Conservation (phyloP, 192 early-diverging fungal genomes). For the Allomyces macrogynus region DNA sequence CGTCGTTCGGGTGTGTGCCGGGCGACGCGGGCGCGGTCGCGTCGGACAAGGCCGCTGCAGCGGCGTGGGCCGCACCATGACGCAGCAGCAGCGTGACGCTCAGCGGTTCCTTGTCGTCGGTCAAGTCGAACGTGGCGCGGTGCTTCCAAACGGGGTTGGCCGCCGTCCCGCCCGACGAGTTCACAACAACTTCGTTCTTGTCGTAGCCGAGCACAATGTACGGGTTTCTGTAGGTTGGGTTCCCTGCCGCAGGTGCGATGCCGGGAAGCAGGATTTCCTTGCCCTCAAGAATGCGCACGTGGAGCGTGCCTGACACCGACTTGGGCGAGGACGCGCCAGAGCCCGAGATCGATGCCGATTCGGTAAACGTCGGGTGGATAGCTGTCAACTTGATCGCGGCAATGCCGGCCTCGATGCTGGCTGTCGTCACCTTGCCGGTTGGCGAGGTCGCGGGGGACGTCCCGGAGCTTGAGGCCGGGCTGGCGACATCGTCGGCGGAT, state of each 20-base stretch:
- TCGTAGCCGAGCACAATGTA: slow-evolving; percentile 85
- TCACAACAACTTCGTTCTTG: slow-evolving; percentile 78
- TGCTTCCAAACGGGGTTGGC: slow-evolving; percentile 57
- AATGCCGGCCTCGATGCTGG: not conserved
- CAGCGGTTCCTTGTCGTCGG: not conserved
- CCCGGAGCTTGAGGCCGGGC: not conserved
- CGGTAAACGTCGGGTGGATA: not conserved
- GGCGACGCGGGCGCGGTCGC: not conserved
- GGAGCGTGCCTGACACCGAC: not conserved
- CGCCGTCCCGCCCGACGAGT: slow-evolving; percentile 54
- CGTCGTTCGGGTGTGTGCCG: not conserved
- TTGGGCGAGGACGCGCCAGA: not conserved
- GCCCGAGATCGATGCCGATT: not conserved
- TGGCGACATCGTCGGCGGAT: not conserved
- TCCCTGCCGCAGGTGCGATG: not conserved
- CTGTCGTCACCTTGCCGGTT: not conserved
- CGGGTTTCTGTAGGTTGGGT: slow-evolving; percentile 23
- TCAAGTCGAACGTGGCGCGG: slow-evolving; percentile 49
- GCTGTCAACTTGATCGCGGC: not conserved
- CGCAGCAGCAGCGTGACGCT: not conserved
- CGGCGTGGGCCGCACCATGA: not conserved
- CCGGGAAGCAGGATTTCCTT: not conserved
- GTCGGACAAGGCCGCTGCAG: not conserved
- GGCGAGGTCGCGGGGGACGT: not conserved
- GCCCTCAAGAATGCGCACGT: not conserved